A percentile compares a stretch with the other conserved stretches of the same genome.
These are phyloP conservation scores for Naganishia cerealis DNA, from an alignment of 1,284 basidiomycete genomes.

Conservation along the genomic window DNA sequence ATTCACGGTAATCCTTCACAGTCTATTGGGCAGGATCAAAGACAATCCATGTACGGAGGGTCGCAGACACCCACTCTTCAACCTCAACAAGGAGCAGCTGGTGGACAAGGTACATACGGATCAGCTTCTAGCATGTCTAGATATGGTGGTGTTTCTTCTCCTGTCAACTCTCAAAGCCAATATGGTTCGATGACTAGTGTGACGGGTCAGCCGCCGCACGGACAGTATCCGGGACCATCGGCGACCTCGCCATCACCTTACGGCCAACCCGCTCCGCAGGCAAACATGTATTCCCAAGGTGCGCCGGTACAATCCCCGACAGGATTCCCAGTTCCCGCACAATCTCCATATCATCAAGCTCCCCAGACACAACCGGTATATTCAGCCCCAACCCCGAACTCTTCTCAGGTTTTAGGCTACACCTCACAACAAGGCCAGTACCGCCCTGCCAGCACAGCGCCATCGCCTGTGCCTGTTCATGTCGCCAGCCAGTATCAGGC, in stretches of 20 bases:
- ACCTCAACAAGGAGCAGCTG: not conserved
- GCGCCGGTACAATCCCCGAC: slow-evolving; percentile 10
- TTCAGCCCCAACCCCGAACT: slow-evolving; percentile 25
- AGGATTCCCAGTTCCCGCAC: slow-evolving; percentile 12
- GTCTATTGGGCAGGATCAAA: not conserved
- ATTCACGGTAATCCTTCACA: slow-evolving; percentile 22
- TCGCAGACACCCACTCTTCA: not conserved
- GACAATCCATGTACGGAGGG: slow-evolving; percentile 12
- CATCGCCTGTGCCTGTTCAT: slow-evolving; percentile 24
- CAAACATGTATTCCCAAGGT: slow-evolving; percentile 2
- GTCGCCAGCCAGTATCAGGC: slow-evolving; percentile 8
- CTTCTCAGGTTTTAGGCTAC: slow-evolving; percentile 34
- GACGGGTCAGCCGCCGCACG: not conserved
- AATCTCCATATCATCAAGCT: slow-evolving; percentile 12
- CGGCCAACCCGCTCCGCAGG: slow-evolving; percentile 13
- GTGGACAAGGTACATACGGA: not conserved
- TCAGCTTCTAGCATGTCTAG: slow-evolving; percentile 7
- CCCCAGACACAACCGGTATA: slow-evolving; percentile 18
- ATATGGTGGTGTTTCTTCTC: slow-evolving; percentile 9
- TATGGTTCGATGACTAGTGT: slow-evolving; percentile 17
- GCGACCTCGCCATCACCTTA: slow-evolving; percentile 27
- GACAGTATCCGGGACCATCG: slow-evolving; percentile 2
- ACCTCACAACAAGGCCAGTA: slow-evolving; percentile 34
- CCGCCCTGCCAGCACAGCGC: slow-evolving; percentile 30
- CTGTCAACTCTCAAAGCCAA: slow-evolving; percentile 8